Evolutionary conservation across 805 yeast species (phyloP).

Genomic region (Suhomyces emberorum): DNA sequence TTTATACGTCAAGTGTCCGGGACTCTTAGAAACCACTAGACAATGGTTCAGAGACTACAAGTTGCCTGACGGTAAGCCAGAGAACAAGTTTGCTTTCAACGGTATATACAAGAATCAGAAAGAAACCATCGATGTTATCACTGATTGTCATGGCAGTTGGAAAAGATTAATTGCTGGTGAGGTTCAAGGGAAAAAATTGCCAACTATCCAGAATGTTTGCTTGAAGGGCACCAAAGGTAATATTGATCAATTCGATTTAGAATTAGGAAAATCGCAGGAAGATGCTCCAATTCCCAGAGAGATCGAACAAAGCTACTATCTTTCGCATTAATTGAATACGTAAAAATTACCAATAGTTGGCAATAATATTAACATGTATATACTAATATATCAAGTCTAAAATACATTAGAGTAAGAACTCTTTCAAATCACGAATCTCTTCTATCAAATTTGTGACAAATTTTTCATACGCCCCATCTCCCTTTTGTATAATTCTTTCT

Average conservation of each 20-base stretch:
- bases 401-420: slow-evolving; percentile 23
- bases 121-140: slow-evolving; percentile 80
- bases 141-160: slow-evolving; percentile 87
- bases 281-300: slow-evolving; percentile 40
- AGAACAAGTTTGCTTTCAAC: slow-evolving; percentile 92
- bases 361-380: too few relatives aligned
- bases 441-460: slow-evolving; percentile 47
- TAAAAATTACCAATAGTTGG: too few relatives aligned
- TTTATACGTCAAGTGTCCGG: slow-evolving; percentile 86
- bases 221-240: slow-evolving; percentile 28
- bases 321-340: slow-evolving; percentile 3
- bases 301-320: slow-evolving; percentile 15
- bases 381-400: too few relatives aligned
- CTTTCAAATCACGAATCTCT: slow-evolving; percentile 53
- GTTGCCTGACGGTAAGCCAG: slow-evolving; percentile 97
- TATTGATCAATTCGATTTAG: slow-evolving; percentile 13
- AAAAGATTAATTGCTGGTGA: slow-evolving; percentile 65
- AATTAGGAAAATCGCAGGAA: slow-evolving; percentile 13
- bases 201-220: slow-evolving; percentile 36
- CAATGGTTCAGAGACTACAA: slow-evolving; percentile 99
- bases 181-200: slow-evolving; percentile 22
- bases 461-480: slow-evolving; percentile 23
- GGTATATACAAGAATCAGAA: slow-evolving; percentile 87
- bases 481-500: slow-evolving; percentile 52
- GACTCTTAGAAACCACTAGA: slow-evolving; percentile 87